These are phyloP conservation scores for Cladosporium halotolerans DNA, from an alignment of 2,329 filamentous ascomycete species.

Conservation along the genomic window DNA sequence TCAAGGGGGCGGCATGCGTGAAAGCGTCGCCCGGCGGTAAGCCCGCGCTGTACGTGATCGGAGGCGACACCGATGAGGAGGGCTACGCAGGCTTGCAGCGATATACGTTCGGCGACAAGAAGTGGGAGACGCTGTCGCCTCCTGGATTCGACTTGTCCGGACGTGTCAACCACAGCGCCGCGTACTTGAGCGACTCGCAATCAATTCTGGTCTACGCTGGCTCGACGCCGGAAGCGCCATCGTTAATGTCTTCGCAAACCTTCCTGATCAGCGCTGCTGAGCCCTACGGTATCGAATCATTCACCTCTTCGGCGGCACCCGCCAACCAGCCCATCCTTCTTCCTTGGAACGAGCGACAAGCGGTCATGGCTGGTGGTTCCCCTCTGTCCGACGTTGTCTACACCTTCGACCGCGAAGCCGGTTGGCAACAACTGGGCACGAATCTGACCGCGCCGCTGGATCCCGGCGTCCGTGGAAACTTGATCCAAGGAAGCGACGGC, in stretches of 20 bases:
- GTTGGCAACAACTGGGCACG: slow-evolving; percentile 64
- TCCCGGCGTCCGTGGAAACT: slow-evolving; percentile 39
- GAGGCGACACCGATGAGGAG: slow-evolving; percentile 51
- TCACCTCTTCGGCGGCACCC: slow-evolving; percentile 54
- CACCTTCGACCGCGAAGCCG: slow-evolving; percentile 58
- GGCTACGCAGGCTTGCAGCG: slow-evolving; percentile 70
- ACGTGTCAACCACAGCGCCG: slow-evolving; percentile 66
- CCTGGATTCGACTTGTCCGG: slow-evolving; percentile 55
- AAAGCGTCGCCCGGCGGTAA: slow-evolving; percentile 57
- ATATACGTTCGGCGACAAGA: slow-evolving; percentile 51
- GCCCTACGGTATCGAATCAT: slow-evolving; percentile 59
- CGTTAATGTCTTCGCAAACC: slow-evolving; percentile 60
- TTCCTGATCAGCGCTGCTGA: slow-evolving; percentile 63
- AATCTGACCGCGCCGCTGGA: slow-evolving; percentile 48
- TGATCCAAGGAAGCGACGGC: slow-evolving; percentile 67
- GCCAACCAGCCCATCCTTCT: slow-evolving; percentile 65
- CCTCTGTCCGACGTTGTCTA: slow-evolving; percentile 61
- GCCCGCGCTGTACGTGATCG: slow-evolving; percentile 67
- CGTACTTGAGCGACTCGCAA: slow-evolving; percentile 64
- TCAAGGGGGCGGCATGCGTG: slow-evolving; percentile 73
- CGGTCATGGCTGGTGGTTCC: slow-evolving; percentile 68
- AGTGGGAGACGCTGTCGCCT: slow-evolving; percentile 53
- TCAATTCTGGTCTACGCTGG: slow-evolving; percentile 78
- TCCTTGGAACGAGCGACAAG: slow-evolving; percentile 64
- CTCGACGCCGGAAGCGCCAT: slow-evolving; percentile 52